phyloP scores from a whole-genome alignment of 768 basidiomycete species.

The Kondoa malvinella region DNA sequence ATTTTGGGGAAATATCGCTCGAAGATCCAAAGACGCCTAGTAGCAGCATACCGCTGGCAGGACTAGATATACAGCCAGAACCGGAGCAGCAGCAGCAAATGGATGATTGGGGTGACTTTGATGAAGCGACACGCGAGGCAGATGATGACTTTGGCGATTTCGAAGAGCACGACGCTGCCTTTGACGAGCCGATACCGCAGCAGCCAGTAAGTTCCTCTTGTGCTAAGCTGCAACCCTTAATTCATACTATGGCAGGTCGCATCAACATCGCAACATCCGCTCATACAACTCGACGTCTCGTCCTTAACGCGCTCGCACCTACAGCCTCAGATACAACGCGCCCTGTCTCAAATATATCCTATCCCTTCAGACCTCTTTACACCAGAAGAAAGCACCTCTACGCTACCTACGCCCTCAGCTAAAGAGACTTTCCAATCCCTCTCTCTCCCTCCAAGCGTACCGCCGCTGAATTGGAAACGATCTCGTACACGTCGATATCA shows the following conservation, averaged over 20 bases:
- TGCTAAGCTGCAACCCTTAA: background rate
- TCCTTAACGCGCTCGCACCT: background rate
- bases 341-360: background rate
- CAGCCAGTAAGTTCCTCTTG: background rate
- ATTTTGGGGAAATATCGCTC: background rate
- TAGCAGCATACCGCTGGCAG: background rate
- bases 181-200: constrained; percentile 5
- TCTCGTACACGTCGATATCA: background rate
- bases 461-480: constrained; percentile 12
- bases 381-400: background rate
- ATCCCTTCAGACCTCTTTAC: background rate
- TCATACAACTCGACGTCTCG: background rate
- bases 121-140: background rate
- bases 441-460: background rate
- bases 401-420: background rate
- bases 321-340: background rate
- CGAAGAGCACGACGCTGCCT: constrained; percentile 6
- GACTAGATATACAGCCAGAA: background rate
- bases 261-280: background rate
- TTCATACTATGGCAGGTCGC: background rate
- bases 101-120: background rate
- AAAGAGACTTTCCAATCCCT: constrained; percentile 7
- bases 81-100: background rate
- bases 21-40: background rate
- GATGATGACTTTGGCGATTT: constrained; percentile 19